phyloP scores from a whole-genome alignment of 148 eudicot species.

The Silene uniflora region DNA sequence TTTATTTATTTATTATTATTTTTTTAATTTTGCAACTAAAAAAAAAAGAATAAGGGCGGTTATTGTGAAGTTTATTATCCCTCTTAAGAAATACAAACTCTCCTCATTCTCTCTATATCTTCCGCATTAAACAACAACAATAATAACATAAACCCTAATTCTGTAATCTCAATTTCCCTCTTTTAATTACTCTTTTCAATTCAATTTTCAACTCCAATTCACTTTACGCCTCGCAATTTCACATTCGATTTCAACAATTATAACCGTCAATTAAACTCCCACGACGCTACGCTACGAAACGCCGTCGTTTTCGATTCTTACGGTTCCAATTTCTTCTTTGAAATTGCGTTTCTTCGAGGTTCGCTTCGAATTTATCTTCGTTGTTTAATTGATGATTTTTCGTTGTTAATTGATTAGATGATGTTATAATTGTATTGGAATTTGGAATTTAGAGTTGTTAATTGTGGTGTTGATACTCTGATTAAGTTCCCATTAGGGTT shows the following conservation, averaged over 20 bases:
- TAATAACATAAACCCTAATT: not conserved
- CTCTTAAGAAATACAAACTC: not conserved
- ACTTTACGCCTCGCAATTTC: not conserved
- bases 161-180: not conserved
- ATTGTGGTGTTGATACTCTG: not conserved
- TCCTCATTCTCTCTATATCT: not conserved
- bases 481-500: slow-evolving; percentile 4
- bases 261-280: not conserved
- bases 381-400: not conserved
- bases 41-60: not conserved
- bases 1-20: too few species aligned
- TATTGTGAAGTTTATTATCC: not conserved
- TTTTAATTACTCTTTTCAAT: not conserved
- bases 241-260: not conserved
- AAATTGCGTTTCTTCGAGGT: too few species aligned
- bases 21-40: too few species aligned
- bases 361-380: not conserved
- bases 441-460: not conserved
- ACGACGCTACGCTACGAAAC: not conserved
- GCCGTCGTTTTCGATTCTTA: not conserved
- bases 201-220: slow-evolving; percentile 6
- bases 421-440: not conserved
- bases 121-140: not conserved
- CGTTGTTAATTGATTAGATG: not conserved
- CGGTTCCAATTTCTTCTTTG: not conserved